These are phyloP conservation scores for Barnettozyma hawaiiensis DNA, from an alignment of 1,139 yeast genomes.

Conservation along the genomic window DNA sequence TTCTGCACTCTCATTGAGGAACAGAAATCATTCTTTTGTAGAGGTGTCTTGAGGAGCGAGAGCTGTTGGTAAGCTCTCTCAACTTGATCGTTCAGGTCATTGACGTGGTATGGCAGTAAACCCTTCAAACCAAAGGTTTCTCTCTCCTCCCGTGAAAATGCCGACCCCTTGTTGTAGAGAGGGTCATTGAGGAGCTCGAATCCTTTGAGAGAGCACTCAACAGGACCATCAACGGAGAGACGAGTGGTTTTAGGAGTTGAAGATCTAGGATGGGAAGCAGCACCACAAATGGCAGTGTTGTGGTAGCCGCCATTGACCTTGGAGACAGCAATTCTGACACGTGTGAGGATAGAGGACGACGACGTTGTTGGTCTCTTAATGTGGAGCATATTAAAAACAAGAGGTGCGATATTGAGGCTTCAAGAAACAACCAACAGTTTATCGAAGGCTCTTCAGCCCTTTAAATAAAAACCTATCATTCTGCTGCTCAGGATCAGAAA, in stretches of 20 bases:
- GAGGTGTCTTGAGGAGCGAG: constrained; percentile 69
- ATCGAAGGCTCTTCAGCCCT: too few relatives aligned
- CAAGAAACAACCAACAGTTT: too few relatives aligned
- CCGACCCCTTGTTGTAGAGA: constrained; percentile 87
- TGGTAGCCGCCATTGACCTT: too few relatives aligned
- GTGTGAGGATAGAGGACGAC: too few relatives aligned
- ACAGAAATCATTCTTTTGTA: constrained; percentile 89
- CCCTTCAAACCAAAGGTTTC: constrained; percentile 79
- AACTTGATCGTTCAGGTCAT: constrained; percentile 81
- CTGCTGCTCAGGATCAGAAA: too few relatives aligned
- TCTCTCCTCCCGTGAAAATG: constrained; percentile 80
- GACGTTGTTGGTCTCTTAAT: too few relatives aligned
- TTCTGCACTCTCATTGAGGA: constrained; percentile 89
- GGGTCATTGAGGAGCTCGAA: constrained; percentile 76
- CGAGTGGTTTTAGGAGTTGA: constrained; percentile 50
- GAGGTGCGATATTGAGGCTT: too few relatives aligned
- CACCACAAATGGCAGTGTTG: constrained; percentile 23
- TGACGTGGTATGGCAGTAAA: constrained; percentile 75
- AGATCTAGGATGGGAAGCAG: constrained; percentile 24
- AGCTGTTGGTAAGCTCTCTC: constrained; percentile 87
- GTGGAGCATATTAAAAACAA: too few relatives aligned
- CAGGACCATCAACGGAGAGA: constrained; percentile 73
- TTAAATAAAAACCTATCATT: too few relatives aligned
- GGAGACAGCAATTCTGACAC: too few relatives aligned
- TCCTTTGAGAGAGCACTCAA: constrained; percentile 72